Evolutionary conservation across 2,329 filamentous ascomycete genomes (phyloP), one percentile per base, ranked within the genome.

Genomic region (Colletotrichum sp.): DNA sequence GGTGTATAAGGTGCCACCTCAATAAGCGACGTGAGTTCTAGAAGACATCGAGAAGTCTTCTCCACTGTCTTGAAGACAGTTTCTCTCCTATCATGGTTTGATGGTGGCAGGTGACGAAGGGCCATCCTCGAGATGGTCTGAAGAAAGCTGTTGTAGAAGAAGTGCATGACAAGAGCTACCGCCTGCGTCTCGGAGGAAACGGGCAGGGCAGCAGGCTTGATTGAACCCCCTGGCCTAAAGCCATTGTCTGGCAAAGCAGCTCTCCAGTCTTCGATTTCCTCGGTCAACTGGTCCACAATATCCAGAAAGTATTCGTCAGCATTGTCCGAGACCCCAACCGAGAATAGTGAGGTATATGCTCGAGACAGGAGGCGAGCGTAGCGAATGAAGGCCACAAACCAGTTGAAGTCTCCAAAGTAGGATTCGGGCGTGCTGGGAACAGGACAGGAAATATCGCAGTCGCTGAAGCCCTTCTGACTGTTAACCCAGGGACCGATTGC

Each of bases 361-460:
- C 79, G 79, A 1, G 85, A 85, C 0, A 82, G 67, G 2, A 86
- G 71, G 6, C 85, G 78, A 28, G 77, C 76, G 36, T 84, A 79
- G 6, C 82, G 80, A 24, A 82, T 79, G 24, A 80, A 80, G 5
- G 80, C 74, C 2, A 83, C 64, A 32, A 86, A 82, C 82, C 83
- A 86, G 76, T 86, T 81, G 64, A 82, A 84, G 7, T 77, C 79
- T 21, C 79, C 80, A 58, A 85, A 80, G 7, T 78, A 34, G 6
- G 83, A 79, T 38, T 84, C 83, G 2, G 83, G 83, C 16, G 79
- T 74, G 15, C 77, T 60, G 6, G 84, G 84, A 21, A 86, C 80
- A 1, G 81, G 79, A 62, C 80, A 84, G 15, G 82, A 82, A 66
- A 86, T 83, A 62, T 86, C 85, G 7, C 79, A 80, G 71, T 85